Percentiles rank a stretch among this genome's conserved stretches.
These are phyloP conservation scores for Schizothecium vesticola DNA, from an alignment of 495 filamentous ascomycete genomes.

Conservation along the genomic window DNA sequence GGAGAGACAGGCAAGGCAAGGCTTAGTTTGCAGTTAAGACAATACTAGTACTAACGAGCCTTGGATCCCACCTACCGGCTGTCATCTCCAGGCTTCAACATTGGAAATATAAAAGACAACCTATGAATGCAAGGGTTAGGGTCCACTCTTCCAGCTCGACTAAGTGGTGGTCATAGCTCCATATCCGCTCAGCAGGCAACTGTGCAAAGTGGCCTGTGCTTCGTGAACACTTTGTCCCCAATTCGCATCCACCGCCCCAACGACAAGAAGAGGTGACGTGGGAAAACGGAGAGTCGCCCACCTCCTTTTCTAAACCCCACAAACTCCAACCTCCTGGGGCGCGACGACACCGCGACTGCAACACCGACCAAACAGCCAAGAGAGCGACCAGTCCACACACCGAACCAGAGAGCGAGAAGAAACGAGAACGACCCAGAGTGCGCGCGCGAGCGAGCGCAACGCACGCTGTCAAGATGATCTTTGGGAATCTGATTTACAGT, in stretches of 20 bases:
- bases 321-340: background rate
- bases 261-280: background rate
- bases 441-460: background rate
- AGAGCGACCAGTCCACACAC: background rate
- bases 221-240: background rate
- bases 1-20: too few species aligned
- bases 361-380: background rate
- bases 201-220: background rate
- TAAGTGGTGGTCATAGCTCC: background rate
- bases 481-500: conserved; percentile 74
- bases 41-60: too few species aligned
- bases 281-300: background rate
- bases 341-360: background rate
- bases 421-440: background rate
- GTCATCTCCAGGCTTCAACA: too few species aligned
- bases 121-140: background rate
- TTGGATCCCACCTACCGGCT: too few species aligned
- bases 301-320: background rate
- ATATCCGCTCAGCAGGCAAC: background rate
- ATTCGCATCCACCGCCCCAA: background rate
- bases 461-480: conserved; percentile 50
- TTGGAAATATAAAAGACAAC: too few species aligned
- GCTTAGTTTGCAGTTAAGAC: too few species aligned
- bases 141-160: background rate
- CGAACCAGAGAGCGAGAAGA: background rate